Evolutionary conservation across 345 rosid genomes (phyloP), one percentile per base, ranked within the genome.

Genomic region (Xanthoceras sorbifolium): DNA sequence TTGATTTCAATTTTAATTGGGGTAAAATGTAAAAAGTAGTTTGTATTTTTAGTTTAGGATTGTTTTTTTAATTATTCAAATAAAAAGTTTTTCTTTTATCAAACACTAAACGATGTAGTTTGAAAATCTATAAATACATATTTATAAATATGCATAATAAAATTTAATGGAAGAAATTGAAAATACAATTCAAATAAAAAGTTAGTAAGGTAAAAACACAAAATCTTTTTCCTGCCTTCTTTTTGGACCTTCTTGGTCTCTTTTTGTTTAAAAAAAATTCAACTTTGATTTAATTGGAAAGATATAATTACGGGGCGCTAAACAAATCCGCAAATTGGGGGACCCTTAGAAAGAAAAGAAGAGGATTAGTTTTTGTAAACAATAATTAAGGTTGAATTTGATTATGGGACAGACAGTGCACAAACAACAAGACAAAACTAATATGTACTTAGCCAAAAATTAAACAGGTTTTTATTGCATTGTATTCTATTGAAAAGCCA

Each of bases 341-440:
- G n/a, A n/a, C 77, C 85, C 83, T 76, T 15, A 1, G 38, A 67
- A 74, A 71, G 73, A 66, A 85, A 86, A 81, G 80, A 34, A 44
- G 28, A 55, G 15, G 76, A 75, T 72, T 71, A 66, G 59, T 10
- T 42, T 76, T 64, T 63, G 62, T 63, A n/a, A n/a, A n/a, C n/a
- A n/a, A n/a, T 52, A 75, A 63, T 59, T 6, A 73, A 67, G n/a
- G n/a, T n/a, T n/a, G n/a, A n/a, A 60, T 67, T 32, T 50, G 72
- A 59, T 75, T 36, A 82, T 71, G 75, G 76, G 14, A 42, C 42
- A 42, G 81, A 67, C 57, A 68, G 4, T 63, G 84, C 90, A 86
- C 89, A 77, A 80, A 90, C 86, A 90, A 85, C 81, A 82, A 87
- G 89, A 87, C 86, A 85, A 83, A 81, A 67, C 74, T 57, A 67